Conservation (phyloP, 805 yeast genomes). For the Metschnikowia peoriensis region DNA sequence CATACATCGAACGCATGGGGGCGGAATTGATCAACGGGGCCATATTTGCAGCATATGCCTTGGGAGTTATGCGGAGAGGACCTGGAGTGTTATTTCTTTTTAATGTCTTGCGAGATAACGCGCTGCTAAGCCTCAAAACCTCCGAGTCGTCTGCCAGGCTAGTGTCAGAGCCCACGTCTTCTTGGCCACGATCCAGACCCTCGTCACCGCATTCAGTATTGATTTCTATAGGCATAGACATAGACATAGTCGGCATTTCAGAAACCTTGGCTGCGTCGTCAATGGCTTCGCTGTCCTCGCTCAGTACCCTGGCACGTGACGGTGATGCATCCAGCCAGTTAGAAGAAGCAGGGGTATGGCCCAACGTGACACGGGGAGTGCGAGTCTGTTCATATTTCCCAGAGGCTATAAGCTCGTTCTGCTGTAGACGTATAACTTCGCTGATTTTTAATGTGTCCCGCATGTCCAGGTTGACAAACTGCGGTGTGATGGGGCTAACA, state of each 20-base stretch:
- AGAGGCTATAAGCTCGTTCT: constrained; percentile 15
- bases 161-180: background rate
- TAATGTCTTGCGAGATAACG: constrained; percentile 9
- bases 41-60: background rate
- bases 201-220: background rate
- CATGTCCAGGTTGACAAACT: constrained; percentile 15
- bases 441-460: constrained; percentile 17
- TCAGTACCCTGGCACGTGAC: background rate
- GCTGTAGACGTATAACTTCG: constrained; percentile 18
- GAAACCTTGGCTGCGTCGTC: background rate
- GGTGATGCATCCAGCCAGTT: constrained; percentile 5
- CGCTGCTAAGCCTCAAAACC: constrained; percentile 8
- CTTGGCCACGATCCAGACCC: background rate
- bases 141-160: constrained; percentile 8
- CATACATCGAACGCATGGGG: constrained; percentile 15
- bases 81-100: constrained; percentile 15
- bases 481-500: constrained; percentile 18
- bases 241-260: background rate
- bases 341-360: background rate
- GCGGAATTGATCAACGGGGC: constrained; percentile 16
- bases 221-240: background rate
- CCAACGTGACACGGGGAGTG: background rate
- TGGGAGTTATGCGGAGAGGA: constrained; percentile 11
- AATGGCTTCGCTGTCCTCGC: background rate
- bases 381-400: constrained; percentile 9